Evolutionary conservation across 345 rosid species (phyloP).

Genomic region (Turritis glabra): DNA sequence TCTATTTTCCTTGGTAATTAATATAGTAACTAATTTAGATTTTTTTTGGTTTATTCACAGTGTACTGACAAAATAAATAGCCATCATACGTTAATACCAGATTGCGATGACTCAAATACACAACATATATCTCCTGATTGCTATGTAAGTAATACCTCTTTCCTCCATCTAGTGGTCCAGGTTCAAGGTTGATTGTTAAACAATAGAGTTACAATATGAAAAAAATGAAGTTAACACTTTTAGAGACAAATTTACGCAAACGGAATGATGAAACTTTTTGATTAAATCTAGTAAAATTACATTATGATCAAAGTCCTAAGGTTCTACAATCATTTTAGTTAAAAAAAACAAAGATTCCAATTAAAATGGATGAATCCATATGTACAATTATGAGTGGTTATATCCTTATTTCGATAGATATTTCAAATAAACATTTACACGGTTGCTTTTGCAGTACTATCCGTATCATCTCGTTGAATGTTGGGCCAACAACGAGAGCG

Average conservation of each 20-base stretch:
- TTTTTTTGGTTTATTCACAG: not conserved
- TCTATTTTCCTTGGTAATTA: not conserved
- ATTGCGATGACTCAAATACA: not conserved
- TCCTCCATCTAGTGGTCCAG: too few relatives aligned
- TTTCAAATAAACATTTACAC: not conserved
- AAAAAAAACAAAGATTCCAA: too few relatives aligned
- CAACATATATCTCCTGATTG: constrained; percentile 15
- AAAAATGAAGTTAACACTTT: too few relatives aligned
- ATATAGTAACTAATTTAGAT: not conserved
- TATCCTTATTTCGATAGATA: not conserved
- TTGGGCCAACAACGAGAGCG: constrained; percentile 26
- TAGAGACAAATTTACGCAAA: too few relatives aligned
- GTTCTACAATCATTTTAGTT: too few relatives aligned
- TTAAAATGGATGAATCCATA: too few relatives aligned
- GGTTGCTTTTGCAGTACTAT: constrained; percentile 20
- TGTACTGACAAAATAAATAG: not conserved
- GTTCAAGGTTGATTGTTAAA: too few relatives aligned
- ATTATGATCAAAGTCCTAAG: too few relatives aligned
- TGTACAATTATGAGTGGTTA: not conserved
- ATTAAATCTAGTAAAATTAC: too few relatives aligned
- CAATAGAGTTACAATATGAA: too few relatives aligned
- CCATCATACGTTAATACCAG: not conserved
- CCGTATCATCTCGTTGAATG: constrained; percentile 10
- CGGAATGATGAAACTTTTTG: too few relatives aligned
- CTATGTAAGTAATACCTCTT: constrained; percentile 23